Evolutionary conservation across 1,139 yeast genomes (phyloP), one percentile per base, ranked within the genome.

Genomic region (Meyerozyma carpophila): DNA sequence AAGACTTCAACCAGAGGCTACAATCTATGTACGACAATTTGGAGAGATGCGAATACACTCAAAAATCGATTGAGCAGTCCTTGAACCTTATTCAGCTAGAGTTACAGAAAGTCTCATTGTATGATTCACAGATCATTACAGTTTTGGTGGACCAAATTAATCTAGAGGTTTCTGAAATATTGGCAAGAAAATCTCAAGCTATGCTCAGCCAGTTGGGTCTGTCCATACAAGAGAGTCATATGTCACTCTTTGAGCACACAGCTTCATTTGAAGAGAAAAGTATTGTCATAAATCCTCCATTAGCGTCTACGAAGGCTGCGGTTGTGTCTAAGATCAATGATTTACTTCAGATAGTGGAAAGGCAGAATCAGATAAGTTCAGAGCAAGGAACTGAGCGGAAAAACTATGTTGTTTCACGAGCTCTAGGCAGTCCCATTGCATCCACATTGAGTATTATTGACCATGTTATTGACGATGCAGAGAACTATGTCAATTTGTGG

Each of bases 401-500:
- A 27, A n/a, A 27, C 29, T 27, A 11, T 13, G 11, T n/a, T 11
- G 13, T 27, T 11, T 27, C 29, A 11, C 29, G 7, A 11, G 11
- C 29, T 3, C 13, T 27, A 27, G 7, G 29, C 13, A 8, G 43
- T 49, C 8, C 43, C 41, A 31, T 20, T 26, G 16, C 41, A 8
- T 29, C 38, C 26, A 50, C 50, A 3, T 47, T 59, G 24, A 41
- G 18, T 6, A 49, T 46, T 32, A 49, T 70, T 9, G 65, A 65
- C 21, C 9, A 4, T 0, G 43, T 55, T 2, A 49, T 63, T 32
- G 44, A 44, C 0, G 53, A 63, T 9, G 72, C 76, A 0, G 49
- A 56, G 1, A 42, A 25, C 0, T 81, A 78, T 50, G 58, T 73
- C 16, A 49, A 55, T 2, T 63, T 67, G 28, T 88, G 95, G 95